Evolutionary conservation across 441 rosid species (phyloP), one percentile per base, ranked within the genome.

Genomic region (Adansonia rubrostipa): DNA sequence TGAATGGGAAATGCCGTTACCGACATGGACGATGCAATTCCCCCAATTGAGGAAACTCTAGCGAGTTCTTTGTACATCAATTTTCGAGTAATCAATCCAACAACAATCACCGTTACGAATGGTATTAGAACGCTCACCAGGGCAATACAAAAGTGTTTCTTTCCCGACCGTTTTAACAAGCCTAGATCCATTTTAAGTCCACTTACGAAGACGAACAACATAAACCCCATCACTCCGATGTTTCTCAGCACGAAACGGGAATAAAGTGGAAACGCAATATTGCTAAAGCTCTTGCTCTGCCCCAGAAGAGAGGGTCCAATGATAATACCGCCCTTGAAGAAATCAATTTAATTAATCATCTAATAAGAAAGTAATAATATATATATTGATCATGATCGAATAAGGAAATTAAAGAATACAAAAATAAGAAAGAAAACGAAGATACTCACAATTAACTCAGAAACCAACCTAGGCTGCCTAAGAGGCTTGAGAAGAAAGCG

Each of bases 301-400:
- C 96, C 94, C 0, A 94, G 78, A 68, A 92, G 22, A 0, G 93
- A 92, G 0, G 97, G 97, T 85, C 97, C 97, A 22, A 94, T 58
- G 65, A 90, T 47, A 64, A 92, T 78, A 1, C 93, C 97, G 62
- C 92, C 96, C 98, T 94, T 76, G 36, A 86, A 77, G 44, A 17
- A 4, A 47, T 19, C 11, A 19, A 1, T 9, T 5, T 10, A 5
- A 48, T 22, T 24, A 15, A 69, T 22, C 10, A 45, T 75, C 10
- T 36, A 15, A 28, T 9, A 3, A 28, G 33, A 1, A 28, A 28
- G 33, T 28, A 28, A 28, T 28, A 28, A 28, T 28, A 28, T 2
- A 28, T 28, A 28, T 28, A 28, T 20, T 5, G 20, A 48, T 24
- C 58, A 65, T 53, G 74, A 14, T 36, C 2, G 20, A 62, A 53